A percentile compares a stretch with the other conserved stretches of the same genome.
Evolutionary conservation across 192 early-diverging fungal species (phyloP).

Genomic region (Cladochytrium replicatum): DNA sequence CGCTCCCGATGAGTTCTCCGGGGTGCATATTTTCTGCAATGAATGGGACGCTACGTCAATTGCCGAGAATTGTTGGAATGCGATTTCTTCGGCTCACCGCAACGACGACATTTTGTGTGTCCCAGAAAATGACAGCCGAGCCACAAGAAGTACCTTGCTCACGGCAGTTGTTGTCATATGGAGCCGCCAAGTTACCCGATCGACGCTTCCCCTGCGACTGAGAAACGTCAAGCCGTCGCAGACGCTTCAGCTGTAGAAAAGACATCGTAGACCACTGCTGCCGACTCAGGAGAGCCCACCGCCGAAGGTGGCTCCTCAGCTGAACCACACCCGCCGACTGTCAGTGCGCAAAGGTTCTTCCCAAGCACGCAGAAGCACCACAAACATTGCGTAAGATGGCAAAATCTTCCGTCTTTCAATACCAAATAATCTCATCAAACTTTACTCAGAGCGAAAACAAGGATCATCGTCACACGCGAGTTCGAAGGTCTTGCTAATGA

Average conservation of each 20-base stretch:
- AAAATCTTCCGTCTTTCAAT: not conserved
- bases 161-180: no score
- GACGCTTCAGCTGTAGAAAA: not conserved
- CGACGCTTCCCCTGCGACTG: constrained; percentile 3
- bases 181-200: no score
- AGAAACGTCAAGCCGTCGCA: not conserved
- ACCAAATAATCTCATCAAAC: no score
- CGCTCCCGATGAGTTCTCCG: constrained; percentile 87
- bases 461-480: constrained; percentile 50
- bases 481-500: constrained; percentile 41
- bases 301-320: not conserved
- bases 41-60: not conserved
- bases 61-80: not conserved
- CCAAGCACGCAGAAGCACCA: not conserved
- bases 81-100: not conserved
- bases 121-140: no score
- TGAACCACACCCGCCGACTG: constrained; percentile 1
- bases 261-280: not conserved
- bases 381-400: constrained; percentile 4
- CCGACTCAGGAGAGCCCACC: not conserved
- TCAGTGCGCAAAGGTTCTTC: not conserved
- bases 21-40: constrained; percentile 68
- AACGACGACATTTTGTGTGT: no score
- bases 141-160: no score
- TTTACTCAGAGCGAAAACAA: constrained; percentile 29